Percentiles rank a stretch among this genome's conserved stretches.
Evolutionary conservation across 352 stramenopile genomes (phyloP).

Genomic region (Pythium rishiriense): DNA sequence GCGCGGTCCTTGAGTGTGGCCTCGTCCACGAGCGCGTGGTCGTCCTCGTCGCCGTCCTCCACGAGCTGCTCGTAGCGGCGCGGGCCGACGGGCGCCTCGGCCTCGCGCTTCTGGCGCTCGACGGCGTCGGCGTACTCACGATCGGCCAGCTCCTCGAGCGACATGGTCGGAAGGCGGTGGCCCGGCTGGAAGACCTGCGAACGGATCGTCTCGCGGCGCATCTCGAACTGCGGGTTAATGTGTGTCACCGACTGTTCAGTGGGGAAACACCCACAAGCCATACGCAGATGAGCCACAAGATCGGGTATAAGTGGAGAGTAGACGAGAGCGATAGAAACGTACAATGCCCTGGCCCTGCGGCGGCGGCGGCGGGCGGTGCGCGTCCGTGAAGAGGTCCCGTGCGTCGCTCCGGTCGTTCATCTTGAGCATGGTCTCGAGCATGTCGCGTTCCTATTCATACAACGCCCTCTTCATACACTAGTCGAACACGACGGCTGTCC

Average conservation of each 20-base stretch:
- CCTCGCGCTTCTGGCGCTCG: constrained; percentile 77
- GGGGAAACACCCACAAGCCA: too few relatives aligned
- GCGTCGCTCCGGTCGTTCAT: constrained; percentile 66
- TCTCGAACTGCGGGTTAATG: constrained; percentile 86
- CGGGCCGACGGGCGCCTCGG: constrained; percentile 49
- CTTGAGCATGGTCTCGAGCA: constrained; percentile 87
- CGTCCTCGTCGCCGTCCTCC: constrained; percentile 95
- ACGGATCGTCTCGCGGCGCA: constrained; percentile 85
- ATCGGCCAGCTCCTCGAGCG: constrained; percentile 92
- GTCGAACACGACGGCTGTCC: background rate
- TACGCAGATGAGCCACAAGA: too few relatives aligned
- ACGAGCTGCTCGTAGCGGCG: constrained; percentile 94
- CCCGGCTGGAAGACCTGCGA: constrained; percentile 93
- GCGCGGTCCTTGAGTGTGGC: constrained; percentile 91
- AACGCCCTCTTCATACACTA: background rate
- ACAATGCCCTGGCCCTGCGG: constrained; percentile 77
- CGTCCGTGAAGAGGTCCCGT: constrained; percentile 72
- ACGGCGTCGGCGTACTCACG: constrained; percentile 86
- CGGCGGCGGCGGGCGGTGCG: constrained; percentile 55
- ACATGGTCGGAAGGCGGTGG: constrained; percentile 96
- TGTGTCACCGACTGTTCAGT: constrained; percentile 86
- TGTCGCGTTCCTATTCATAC: constrained; percentile 60
- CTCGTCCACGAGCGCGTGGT: constrained; percentile 91
- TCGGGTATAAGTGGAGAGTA: background rate
- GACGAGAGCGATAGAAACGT: constrained; percentile 20